Evolutionary conservation across 2,329 filamentous ascomycete species (phyloP).

Genomic region (Chrysoporthe austroafricana): DNA sequence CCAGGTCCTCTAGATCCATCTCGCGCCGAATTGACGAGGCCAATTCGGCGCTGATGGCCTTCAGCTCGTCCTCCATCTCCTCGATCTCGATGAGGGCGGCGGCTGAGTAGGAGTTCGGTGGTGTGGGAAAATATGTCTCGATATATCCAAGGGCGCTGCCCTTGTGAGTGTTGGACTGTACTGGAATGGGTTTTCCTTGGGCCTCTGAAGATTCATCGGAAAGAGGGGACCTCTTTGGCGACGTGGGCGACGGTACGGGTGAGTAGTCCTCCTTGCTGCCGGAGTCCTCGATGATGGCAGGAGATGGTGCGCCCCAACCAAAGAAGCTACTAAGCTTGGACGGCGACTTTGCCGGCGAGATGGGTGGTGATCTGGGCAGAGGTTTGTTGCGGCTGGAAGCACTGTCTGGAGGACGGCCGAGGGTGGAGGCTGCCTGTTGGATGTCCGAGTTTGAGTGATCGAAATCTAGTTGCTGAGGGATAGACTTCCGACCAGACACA

Average conservation of each 20-base stretch:
- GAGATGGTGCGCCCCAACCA: slow-evolving; percentile 54
- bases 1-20: slow-evolving; percentile 93
- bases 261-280: slow-evolving; percentile 50
- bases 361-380: slow-evolving; percentile 59
- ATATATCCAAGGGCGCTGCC: slow-evolving; percentile 52
- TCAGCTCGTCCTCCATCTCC: slow-evolving; percentile 92
- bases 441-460: slow-evolving; percentile 43
- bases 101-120: slow-evolving; percentile 43
- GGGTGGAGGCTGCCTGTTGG: slow-evolving; percentile 34
- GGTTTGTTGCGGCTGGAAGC: slow-evolving; percentile 54
- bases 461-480: slow-evolving; percentile 58
- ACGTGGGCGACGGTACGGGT: slow-evolving; percentile 56
- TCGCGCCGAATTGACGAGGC: slow-evolving; percentile 91
- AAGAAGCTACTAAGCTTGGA: slow-evolving; percentile 57
- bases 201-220: slow-evolving; percentile 48
- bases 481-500: slow-evolving; percentile 53
- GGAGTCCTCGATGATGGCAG: slow-evolving; percentile 53
- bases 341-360: slow-evolving; percentile 60
- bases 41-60: slow-evolving; percentile 89
- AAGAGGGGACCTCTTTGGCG: slow-evolving; percentile 44
- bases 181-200: slow-evolving; percentile 43
- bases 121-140: slow-evolving; percentile 57
- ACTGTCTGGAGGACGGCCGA: slow-evolving; percentile 31
- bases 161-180: slow-evolving; percentile 46
- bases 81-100: slow-evolving; percentile 62